Conservation (phyloP, 768 basidiomycete species). For the Pleurotus djamor region DNA sequence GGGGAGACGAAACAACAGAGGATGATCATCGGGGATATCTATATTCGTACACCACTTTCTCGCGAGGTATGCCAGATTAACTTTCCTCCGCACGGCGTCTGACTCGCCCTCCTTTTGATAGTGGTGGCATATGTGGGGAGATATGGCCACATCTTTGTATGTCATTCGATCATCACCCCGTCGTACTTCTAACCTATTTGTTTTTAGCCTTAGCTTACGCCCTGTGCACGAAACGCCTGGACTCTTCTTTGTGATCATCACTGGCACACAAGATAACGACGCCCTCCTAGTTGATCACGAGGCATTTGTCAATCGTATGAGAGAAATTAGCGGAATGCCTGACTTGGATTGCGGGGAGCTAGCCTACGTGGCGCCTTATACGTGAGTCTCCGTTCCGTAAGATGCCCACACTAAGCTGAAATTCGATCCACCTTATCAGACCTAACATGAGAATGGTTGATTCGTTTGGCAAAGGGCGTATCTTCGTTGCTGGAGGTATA, state of each 20-base stretch:
- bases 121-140: conserved; percentile 51
- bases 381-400: conserved; percentile 7
- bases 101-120: conserved; percentile 10
- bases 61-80: neutral
- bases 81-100: neutral
- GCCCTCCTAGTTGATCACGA: conserved; percentile 15
- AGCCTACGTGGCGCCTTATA: conserved; percentile 18
- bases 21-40: conserved; percentile 33
- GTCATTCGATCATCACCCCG: conserved; percentile 7
- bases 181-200: neutral
- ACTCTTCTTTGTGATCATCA: conserved; percentile 26
- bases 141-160: conserved; percentile 28
- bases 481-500: conserved; percentile 41
- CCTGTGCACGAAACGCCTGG: conserved; percentile 24
- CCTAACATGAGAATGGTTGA: conserved; percentile 44
- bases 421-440: conserved; percentile 24
- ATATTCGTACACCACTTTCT: neutral
- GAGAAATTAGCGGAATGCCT: conserved; percentile 15
- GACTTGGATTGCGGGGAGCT: conserved; percentile 22
- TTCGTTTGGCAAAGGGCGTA: conserved; percentile 33
- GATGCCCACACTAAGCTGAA: too few relatives aligned
- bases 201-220: conserved; percentile 24
- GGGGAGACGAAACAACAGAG: conserved; percentile 31
- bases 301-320: conserved; percentile 9
- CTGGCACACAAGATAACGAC: conserved; percentile 20